Evolutionary conservation across 169 alveolate genomes (phyloP).

Genomic region (Eimeria necatrix): DNA sequence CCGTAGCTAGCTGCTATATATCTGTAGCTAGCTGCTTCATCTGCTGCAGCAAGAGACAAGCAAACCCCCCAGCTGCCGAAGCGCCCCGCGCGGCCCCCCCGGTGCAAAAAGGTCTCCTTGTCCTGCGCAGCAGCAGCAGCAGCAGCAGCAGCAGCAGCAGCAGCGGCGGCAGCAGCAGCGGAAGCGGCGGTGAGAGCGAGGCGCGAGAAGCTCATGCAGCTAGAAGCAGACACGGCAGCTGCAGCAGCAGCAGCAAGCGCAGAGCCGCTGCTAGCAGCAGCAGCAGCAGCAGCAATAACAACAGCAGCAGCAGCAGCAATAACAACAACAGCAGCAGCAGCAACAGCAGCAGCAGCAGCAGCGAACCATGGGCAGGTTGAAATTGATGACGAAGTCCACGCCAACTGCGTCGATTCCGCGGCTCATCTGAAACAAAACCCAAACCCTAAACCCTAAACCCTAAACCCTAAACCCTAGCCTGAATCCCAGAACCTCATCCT

Average conservation of each 20-base stretch:
- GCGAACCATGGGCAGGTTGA: slow-evolving; percentile 87
- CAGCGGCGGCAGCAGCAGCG: neutral
- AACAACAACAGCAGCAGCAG: slow-evolving; percentile 15
- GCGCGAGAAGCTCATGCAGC: no score
- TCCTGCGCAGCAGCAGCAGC: slow-evolving; percentile 74
- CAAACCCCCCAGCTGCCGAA: slow-evolving; percentile 88
- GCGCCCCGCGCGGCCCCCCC: slow-evolving; percentile 90
- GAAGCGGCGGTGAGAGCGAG: no score
- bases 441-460: slow-evolving; percentile 41
- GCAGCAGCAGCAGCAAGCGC: neutral
- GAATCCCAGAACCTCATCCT: neutral
- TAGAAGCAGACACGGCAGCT: neutral
- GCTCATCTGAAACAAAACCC: slow-evolving; percentile 81
- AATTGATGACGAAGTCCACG: slow-evolving; percentile 89
- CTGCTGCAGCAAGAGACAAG: slow-evolving; percentile 79
- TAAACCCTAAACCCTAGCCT: slow-evolving; percentile 5
- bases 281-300: neutral
- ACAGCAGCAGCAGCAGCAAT: neutral
- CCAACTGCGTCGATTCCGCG: slow-evolving; percentile 91
- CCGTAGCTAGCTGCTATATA: slow-evolving; percentile 62
- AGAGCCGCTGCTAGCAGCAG: neutral
- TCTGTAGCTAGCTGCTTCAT: slow-evolving; percentile 44
- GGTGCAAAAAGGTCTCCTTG: slow-evolving; percentile 87
- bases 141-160: slow-evolving; percentile 25
- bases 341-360: neutral